Base-by-base conservation (phyloP, 2,329 filamentous ascomycete genomes). In the Hypoxylon sp. region DNA sequence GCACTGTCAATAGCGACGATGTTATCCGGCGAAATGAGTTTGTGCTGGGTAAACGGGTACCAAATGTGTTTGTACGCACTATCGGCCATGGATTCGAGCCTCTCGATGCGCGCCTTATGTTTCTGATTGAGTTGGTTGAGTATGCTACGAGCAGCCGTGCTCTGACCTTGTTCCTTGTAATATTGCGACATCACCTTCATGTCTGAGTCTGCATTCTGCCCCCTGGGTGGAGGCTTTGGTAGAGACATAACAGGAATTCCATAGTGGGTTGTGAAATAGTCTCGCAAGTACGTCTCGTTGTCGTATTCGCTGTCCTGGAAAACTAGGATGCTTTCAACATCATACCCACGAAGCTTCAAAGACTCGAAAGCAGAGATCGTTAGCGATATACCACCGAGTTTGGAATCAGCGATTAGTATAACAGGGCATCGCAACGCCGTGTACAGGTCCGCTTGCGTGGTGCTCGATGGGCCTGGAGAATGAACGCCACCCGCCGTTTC, bases 1-100 rank as follows among this genome's bases (percentile, higher is more conserved):
- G 91, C 90, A 0, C 90, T 93, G 67, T 95, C 90, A 47, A 95
- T 91, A 0, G 85, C 80, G 0, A 85, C 79, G 34, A 95, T 90
- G 9, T 83, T 82, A 2, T 83, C 71, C 4, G 82, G 70, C 0
- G 76, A 74, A 59, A 90, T 75, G 38, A 80, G 76, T 29, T 82
- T 82, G 55, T 95, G 90, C 62, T 95, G 90, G 0, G 90, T 92
- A 63, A 95, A 95, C 0, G 91, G 90, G 62, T 93, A 93, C 90
- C 90, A 95, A 26, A 95, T 91, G 2, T 75, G 76, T 7, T 79
- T 67, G 46, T 84, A 75, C 0, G 90, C 90, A 29, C 79, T 75
- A 83, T 73, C 81, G 93, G 84, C 72, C 82, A 93, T 85, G 1
- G 73, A 76, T 23, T 85, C 78, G 0, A 94, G 71, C 0, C 79